These are phyloP conservation scores for Starmerella etchellsii DNA, from an alignment of 805 yeast genomes.

Conservation along the genomic window DNA sequence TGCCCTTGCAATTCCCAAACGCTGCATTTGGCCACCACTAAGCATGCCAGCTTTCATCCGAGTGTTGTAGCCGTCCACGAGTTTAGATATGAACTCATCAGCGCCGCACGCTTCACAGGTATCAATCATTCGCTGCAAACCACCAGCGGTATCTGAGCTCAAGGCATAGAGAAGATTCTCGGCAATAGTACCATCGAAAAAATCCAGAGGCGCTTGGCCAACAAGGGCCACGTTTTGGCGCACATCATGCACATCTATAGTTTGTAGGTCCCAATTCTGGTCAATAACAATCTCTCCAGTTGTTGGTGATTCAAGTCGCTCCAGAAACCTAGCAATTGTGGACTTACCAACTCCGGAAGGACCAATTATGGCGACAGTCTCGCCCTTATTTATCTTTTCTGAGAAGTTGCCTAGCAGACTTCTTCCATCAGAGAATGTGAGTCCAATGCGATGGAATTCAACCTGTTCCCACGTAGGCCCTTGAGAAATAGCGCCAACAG, in stretches of 20 bases:
- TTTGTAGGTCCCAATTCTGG: conserved; percentile 34
- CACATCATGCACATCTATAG: conserved; percentile 36
- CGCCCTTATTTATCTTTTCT: conserved; percentile 34
- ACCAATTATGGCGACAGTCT: conserved; percentile 61
- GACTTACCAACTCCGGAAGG: conserved; percentile 89
- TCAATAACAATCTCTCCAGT: conserved; percentile 34
- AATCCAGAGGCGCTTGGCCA: conserved; percentile 50
- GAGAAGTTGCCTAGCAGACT: conserved; percentile 33
- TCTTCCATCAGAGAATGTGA: conserved; percentile 13
- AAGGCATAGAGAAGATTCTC: conserved; percentile 41
- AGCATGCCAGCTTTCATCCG: conserved; percentile 39
- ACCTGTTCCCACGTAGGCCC: conserved; percentile 8
- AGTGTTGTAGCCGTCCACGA: conserved; percentile 51
- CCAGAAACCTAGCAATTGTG: conserved; percentile 47
- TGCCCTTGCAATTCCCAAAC: conserved; percentile 76
- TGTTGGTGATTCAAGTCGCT: conserved; percentile 38
- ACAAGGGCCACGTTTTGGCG: conserved; percentile 53
- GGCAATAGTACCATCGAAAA: conserved; percentile 59
- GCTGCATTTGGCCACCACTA: conserved; percentile 87
- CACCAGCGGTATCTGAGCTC: not conserved
- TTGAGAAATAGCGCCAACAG: not conserved
- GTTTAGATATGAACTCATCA: conserved; percentile 36
- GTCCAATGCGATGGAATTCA: conserved; percentile 8
- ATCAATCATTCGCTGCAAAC: conserved; percentile 1
- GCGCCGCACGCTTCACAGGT: conserved; percentile 37